Base-by-base conservation (phyloP, 2,329 filamentous ascomycete species). In the Sporothrix schenckii region DNA sequence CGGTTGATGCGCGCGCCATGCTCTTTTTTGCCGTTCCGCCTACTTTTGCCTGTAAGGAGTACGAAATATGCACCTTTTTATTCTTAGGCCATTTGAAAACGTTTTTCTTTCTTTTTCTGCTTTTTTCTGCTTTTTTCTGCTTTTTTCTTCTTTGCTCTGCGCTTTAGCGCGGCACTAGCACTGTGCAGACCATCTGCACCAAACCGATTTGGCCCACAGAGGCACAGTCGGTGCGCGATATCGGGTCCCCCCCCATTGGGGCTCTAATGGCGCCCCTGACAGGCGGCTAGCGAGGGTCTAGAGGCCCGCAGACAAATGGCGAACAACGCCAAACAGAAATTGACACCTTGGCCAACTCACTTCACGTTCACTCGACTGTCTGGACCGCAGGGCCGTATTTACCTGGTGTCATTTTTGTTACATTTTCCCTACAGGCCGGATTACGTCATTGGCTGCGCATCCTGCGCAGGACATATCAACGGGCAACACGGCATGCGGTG, bases 381-480 rank as follows among this genome's bases (percentile, higher is more conserved):
- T 49, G 50, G 50, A 53, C n/a, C n/a, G 21, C 50, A 53, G 56
- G 34, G 39, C 21, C 34, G 58, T 41, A 34, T 66, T 52, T 66
- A 50, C 61, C 61, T 66, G 61, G 21, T 66, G 61, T 66, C 49
- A 54, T 66, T 30, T 7, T 41, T 49, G 30, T 66, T 66, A 66
- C 49, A 54, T 66, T 30, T 7, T 41, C 30, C n/a, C 54, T 66
- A 66, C 63, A 66, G 10, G 50, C 34, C 21, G n/a, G 65, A 56
- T 56, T 58, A 68, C 66, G 52, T 68, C 66, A 68, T 68, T 56
- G 66, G 66, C 52, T 58, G 52, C 11, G 21, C 39, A 63, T 44
- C 27, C 27, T 65, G 41, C 49, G 24, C 24, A 44, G 9, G 7
- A 1, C 41, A 44, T 14, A 5, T 34, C 14, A 44, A 50, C 27